Evolutionary conservation across 768 basidiomycete genomes (phyloP), one percentile per base, ranked within the genome.

Genomic region (Hirschioporus abietinus): DNA sequence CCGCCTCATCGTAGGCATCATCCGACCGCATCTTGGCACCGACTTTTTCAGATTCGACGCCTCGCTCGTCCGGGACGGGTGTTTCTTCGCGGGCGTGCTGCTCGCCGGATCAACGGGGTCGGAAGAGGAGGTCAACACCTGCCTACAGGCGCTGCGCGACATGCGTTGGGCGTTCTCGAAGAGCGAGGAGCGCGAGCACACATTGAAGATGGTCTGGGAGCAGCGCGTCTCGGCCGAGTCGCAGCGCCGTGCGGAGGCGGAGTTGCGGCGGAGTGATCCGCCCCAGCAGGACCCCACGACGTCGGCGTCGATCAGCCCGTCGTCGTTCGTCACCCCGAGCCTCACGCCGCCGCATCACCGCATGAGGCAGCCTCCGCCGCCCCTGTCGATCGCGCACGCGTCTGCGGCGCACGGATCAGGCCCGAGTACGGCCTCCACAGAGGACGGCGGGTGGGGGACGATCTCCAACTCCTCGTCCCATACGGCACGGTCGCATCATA

Each of bases 1-100:
- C 71, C 71, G 78, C 71, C 72, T 81, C 75, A 75, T 84, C 76
- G 66, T 85, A 79, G 35, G 77, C 76, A 78, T 75, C 80, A 83
- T 75, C 76, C 84, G 70, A 78, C 82, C 66, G 67, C 84, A 74
- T 69, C 78, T 79, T 75, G 88, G 70, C 78, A 85, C 75, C 24
- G 81, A 81, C 15, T 85, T 96, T 70, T 94, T 97, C 73, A 83
- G 83, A 71, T 96, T 90, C 82, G 95, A 98, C 74, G 86, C 93
- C 0, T 89, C 90, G 23, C 82, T 96, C 4, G 87, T 95, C 64
- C 86, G 92, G 23, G 95, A 96, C 71, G 95, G 95, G 2, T 93
- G 90, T 72, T 96, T 90, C 82, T 96, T 90, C 71, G 92, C 92
- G 3, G 93, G 88, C 1, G 85, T 90, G 68, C 78, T 95, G 52